Evolutionary conservation across 371 early-diverging fungal genomes (phyloP).

Genomic region (Astathelohania contejeani): DNA sequence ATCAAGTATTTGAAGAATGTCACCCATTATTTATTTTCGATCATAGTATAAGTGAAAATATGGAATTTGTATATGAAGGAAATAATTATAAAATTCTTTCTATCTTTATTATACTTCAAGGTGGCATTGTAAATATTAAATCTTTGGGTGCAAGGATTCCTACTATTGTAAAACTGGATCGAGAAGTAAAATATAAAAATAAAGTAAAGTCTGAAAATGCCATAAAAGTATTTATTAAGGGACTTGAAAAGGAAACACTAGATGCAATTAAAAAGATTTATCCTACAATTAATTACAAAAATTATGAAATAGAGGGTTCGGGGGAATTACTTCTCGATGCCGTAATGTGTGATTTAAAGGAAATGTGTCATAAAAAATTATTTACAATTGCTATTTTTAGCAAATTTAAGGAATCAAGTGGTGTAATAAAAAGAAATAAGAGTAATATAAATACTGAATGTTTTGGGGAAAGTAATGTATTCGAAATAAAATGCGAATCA

Average conservation of each 20-base stretch:
- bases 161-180: neutral
- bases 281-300: neutral
- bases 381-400: neutral
- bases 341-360: neutral
- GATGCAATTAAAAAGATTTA: neutral
- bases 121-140: neutral
- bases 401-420: conserved; percentile 3
- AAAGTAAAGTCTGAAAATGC: neutral
- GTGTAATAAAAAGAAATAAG: neutral
- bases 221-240: neutral
- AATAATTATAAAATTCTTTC: neutral
- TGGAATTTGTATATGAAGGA: neutral
- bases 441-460: neutral
- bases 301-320: neutral
- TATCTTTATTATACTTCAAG: neutral
- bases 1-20: neutral
- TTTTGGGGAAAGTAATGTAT: neutral
- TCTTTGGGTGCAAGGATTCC: neutral
- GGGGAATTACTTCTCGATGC: neutral
- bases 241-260: neutral
- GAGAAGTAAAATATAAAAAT: neutral
- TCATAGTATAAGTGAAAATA: neutral
- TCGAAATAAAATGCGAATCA: neutral
- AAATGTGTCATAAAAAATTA: neutral
- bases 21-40: neutral